Percentiles rank a stretch among this genome's conserved stretches.
These are phyloP conservation scores for Rhodocollybia butyracea DNA, from an alignment of 768 basidiomycete genomes.

Conservation along the genomic window DNA sequence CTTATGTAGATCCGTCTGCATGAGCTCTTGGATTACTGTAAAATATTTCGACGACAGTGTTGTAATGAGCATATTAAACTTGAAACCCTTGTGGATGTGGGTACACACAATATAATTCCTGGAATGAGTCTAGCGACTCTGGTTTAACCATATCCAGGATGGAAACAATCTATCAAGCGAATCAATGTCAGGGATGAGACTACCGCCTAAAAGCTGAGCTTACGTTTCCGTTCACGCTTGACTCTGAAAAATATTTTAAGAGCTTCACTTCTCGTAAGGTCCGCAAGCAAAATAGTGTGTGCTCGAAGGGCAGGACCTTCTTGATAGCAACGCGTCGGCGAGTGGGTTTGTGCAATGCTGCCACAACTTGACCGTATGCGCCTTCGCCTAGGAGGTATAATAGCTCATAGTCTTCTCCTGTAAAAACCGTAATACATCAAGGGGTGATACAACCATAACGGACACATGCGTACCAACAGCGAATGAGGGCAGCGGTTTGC, in stretches of 20 bases:
- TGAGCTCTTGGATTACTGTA: constrained; percentile 79
- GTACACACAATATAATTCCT: constrained; percentile 73
- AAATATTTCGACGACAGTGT: constrained; percentile 7
- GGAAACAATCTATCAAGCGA: constrained; percentile 64
- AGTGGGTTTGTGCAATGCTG: constrained; percentile 80
- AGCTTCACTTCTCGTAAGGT: constrained; percentile 92
- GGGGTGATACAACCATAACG: not conserved
- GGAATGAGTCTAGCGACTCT: constrained; percentile 68
- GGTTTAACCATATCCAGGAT: constrained; percentile 91
- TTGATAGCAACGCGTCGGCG: constrained; percentile 90
- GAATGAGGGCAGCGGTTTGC: constrained; percentile 1
- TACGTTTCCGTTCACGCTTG: constrained; percentile 80
- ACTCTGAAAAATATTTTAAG: constrained; percentile 78
- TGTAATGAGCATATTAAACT: constrained; percentile 13
- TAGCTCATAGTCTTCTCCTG: constrained; percentile 71
- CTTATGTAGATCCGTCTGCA: constrained; percentile 89
- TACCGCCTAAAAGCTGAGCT: constrained; percentile 13
- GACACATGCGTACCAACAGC: not conserved
- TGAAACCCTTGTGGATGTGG: not conserved
- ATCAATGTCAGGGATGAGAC: not conserved
- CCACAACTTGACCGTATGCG: constrained; percentile 87
- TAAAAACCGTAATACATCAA: not conserved
- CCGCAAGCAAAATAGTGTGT: constrained; percentile 85
- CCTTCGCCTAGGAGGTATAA: constrained; percentile 79
- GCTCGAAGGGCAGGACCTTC: constrained; percentile 93